These are phyloP conservation scores for Lasiodiplodia theobromae DNA, from an alignment of 2,329 filamentous ascomycete genomes.

Conservation along the genomic window DNA sequence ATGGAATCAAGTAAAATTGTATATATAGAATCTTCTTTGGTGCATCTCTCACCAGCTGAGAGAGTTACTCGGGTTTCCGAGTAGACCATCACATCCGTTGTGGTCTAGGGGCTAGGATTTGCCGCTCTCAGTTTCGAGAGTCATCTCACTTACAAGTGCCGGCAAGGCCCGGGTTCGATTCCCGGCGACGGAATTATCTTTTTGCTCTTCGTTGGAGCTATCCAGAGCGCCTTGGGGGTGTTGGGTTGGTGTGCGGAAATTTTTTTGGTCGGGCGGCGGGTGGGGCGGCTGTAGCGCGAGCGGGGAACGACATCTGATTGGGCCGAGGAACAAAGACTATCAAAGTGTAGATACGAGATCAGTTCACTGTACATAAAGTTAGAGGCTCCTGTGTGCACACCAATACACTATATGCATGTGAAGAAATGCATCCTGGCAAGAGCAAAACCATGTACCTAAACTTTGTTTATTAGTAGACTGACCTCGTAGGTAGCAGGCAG, in stretches of 20 bases:
- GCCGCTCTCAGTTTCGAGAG: constrained; percentile 23
- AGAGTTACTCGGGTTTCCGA: constrained; percentile 11
- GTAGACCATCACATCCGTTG: constrained; percentile 23
- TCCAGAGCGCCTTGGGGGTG: background rate
- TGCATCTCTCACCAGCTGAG: background rate
- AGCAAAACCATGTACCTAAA: too few relatives aligned
- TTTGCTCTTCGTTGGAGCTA: background rate
- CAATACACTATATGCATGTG: too few relatives aligned
- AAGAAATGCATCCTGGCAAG: too few relatives aligned
- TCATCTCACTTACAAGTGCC: constrained; percentile 19
- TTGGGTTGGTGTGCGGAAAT: background rate
- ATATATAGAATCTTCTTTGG: background rate
- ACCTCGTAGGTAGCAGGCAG: too few relatives aligned
- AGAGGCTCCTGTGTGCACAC: too few relatives aligned
- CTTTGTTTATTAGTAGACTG: too few relatives aligned
- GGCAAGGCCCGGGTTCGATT: constrained; percentile 28
- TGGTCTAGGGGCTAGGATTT: constrained; percentile 28
- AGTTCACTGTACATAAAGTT: too few relatives aligned
- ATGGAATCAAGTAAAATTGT: background rate
- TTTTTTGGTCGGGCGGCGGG: constrained; percentile 5
- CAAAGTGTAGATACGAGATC: too few relatives aligned
- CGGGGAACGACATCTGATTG: background rate
- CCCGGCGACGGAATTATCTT: constrained; percentile 22
- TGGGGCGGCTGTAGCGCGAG: constrained; percentile 5
- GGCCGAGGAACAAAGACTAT: background rate